These are phyloP conservation scores for Colletotrichum simmondsii DNA, from an alignment of 2,329 filamentous ascomycete species.

Conservation along the genomic window DNA sequence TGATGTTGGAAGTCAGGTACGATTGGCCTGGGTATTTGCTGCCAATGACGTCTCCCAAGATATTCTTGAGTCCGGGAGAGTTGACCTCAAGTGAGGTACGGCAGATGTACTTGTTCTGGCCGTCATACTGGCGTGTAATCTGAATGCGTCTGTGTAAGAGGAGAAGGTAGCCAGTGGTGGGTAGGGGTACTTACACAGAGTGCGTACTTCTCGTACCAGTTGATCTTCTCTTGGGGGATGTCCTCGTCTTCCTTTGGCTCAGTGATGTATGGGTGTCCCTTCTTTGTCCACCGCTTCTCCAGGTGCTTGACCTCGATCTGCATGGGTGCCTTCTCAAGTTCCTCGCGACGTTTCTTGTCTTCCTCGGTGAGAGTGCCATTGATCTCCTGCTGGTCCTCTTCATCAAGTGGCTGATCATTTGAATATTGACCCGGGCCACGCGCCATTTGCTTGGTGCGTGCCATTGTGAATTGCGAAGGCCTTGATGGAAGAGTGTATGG, in stretches of 20 bases:
- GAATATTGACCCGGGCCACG: neutral
- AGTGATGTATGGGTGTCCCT: slow-evolving; percentile 40
- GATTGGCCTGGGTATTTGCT: slow-evolving; percentile 40
- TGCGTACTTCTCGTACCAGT: slow-evolving; percentile 43
- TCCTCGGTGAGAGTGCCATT: slow-evolving; percentile 34
- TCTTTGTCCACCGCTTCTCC: slow-evolving; percentile 43
- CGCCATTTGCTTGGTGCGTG: slow-evolving; percentile 13
- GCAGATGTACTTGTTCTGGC: slow-evolving; percentile 30
- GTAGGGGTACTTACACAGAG: slow-evolving; percentile 37
- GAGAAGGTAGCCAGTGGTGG: neutral
- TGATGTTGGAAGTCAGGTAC: slow-evolving; percentile 37
- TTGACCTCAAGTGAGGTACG: slow-evolving; percentile 37
- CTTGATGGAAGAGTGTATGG: too few species aligned
- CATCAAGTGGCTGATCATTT: slow-evolving; percentile 23
- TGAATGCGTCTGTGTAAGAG: neutral
- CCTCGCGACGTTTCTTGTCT: slow-evolving; percentile 37
- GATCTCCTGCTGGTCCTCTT: slow-evolving; percentile 35
- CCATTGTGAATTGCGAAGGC: neutral
- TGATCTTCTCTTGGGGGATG: slow-evolving; percentile 41
- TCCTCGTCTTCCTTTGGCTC: slow-evolving; percentile 43
- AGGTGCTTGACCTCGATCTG: slow-evolving; percentile 45
- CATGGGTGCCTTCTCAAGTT: slow-evolving; percentile 42
- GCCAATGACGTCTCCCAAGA: slow-evolving; percentile 38
- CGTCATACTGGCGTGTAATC: slow-evolving; percentile 37
- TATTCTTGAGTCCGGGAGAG: slow-evolving; percentile 39